phyloP scores from a whole-genome alignment of 345 rosid genomes.

The Aquilaria yunnanensis region DNA sequence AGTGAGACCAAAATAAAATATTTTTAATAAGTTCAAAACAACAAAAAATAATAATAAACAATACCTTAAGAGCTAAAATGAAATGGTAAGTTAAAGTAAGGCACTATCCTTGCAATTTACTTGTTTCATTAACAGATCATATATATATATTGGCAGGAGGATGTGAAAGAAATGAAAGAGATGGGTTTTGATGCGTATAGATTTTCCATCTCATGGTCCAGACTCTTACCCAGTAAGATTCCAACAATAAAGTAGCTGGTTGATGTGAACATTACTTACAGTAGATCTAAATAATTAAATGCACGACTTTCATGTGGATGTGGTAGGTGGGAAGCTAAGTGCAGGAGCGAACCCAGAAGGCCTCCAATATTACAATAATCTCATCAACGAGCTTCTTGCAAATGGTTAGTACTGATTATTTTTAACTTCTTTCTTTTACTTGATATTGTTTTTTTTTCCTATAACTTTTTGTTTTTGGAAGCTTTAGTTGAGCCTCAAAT shows the following conservation, averaged over 20 bases:
- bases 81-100: too few relatives aligned
- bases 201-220: conserved; percentile 39
- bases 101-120: too few relatives aligned
- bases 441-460: neutral
- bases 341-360: conserved; percentile 47
- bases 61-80: too few relatives aligned
- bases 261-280: neutral
- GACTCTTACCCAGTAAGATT: conserved; percentile 35
- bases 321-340: conserved; percentile 30
- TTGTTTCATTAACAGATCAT: too few relatives aligned
- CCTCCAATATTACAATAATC: conserved; percentile 38
- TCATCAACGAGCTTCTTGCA: conserved; percentile 43
- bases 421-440: neutral
- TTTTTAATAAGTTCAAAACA: too few relatives aligned
- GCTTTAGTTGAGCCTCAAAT: too few relatives aligned
- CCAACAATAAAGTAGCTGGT: neutral
- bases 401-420: conserved; percentile 21
- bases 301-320: too few relatives aligned
- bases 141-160: conserved; percentile 21
- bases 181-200: conserved; percentile 31
- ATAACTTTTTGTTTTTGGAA: too few relatives aligned
- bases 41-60: too few relatives aligned
- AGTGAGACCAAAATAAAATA: too few relatives aligned
- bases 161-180: conserved; percentile 29
- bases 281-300: too few relatives aligned